Conservation (phyloP, 129 eudicot species). For the Erigeron canadensis region DNA sequence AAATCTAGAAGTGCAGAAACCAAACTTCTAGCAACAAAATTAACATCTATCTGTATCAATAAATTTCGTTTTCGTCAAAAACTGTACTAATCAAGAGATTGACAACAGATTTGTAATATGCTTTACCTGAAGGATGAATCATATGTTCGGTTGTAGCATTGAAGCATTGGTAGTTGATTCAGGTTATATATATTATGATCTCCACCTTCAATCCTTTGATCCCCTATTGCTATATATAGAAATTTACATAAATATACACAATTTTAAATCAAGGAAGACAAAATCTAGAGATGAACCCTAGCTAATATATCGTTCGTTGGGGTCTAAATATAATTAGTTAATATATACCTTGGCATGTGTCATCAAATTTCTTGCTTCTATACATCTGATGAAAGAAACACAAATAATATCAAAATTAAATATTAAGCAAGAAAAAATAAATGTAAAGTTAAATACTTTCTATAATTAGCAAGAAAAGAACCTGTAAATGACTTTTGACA, state of each 20-base stretch:
- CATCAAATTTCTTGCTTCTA: constrained; percentile 85
- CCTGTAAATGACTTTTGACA: constrained; percentile 99
- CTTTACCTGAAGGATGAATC: constrained; percentile 46
- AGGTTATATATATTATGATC: constrained; percentile 69
- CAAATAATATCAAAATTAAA: constrained; percentile 13
- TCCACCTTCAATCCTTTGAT: constrained; percentile 61
- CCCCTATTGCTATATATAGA: constrained; percentile 20
- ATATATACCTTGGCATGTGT: constrained; percentile 61
- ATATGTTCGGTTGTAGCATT: constrained; percentile 54
- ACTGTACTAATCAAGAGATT: too few species aligned
- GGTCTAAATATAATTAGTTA: not conserved
- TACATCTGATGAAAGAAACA: constrained; percentile 61
- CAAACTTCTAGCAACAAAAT: not conserved
- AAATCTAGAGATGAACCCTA: constrained; percentile 35
- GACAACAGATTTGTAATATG: not conserved
- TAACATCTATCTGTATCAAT: not conserved
- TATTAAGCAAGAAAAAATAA: not conserved
- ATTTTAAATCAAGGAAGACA: not conserved
- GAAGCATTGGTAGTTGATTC: constrained; percentile 79
- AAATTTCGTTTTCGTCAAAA: too few species aligned
- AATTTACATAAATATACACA: constrained; percentile 8
- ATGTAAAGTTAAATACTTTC: not conserved
- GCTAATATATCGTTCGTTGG: constrained; percentile 7
- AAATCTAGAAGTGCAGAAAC: constrained; percentile 20
- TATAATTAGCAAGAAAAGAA: constrained; percentile 18